Base-by-base conservation (phyloP, 768 basidiomycete species). In the Boletus coccyginus region DNA sequence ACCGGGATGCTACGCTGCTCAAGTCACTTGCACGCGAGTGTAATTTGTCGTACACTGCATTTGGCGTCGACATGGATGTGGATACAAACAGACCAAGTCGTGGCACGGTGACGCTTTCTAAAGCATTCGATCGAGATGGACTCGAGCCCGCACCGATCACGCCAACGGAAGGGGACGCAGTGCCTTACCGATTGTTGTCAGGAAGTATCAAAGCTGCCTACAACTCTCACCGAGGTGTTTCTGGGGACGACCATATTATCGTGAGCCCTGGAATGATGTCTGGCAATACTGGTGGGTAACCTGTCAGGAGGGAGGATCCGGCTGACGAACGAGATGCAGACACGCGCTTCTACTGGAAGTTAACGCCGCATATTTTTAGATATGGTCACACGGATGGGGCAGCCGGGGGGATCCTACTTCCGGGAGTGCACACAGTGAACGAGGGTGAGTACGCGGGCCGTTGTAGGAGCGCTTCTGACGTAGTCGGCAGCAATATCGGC, bases 141-240 rank as follows among this genome's bases (percentile, higher is more conserved):
- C 70, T 88, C 8, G 85, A 88, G 60, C 88, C 87, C 16, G 87
- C 90, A 3, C 87, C 87, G 0, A 70, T 87, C 38, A 82, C 87
- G n/a, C 75, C 79, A 2, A 73, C 66, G 0, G 69, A 68, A 14
- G 63, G 50, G 11, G 63, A 65, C 5, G 67, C 74, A 12, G 55
- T 21, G 46, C 57, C 82, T 17, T 88, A 78, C 57, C 68, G 72
- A 49, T 60, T 87, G 11, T 74, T 87, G 21, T 81, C 84, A 38
- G 87, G 85, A 14, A 84, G 82, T 2, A 88, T 88, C 65, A 86
- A 83, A 61, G 79, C 84, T 1, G 74, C 82, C 8, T 85, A 78
- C 65, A 79, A 82, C 48, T 74, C 77, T 1, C 83, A 83, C 59
- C 74, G 82, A 6, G 59, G 42, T 5, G 52, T 65, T 14, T 61